Percentiles rank a stretch among this genome's conserved stretches.
Evolutionary conservation across 225 moss, liverwort and hornwort genomes (phyloP).

Genomic region (Straminergon stramineum): DNA sequence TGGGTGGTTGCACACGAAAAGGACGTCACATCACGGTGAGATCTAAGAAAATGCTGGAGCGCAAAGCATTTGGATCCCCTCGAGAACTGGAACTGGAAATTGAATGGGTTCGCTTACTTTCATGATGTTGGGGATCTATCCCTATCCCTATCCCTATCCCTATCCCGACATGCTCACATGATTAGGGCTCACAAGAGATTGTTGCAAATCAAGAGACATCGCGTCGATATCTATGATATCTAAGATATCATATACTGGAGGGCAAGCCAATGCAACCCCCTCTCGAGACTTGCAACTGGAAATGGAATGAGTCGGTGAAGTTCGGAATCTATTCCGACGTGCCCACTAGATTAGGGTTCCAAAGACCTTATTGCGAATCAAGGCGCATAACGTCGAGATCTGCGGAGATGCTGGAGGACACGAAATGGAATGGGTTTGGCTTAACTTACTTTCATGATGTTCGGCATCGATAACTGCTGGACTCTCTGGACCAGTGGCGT

Average conservation of each 20-base stretch:
- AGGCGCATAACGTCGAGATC: background rate
- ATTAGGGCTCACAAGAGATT: background rate
- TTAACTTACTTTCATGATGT: slow-evolving; percentile 5
- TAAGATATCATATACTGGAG: too few species aligned
- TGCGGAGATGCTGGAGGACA: background rate
- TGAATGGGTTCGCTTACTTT: background rate
- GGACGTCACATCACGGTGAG: background rate
- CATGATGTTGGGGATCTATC: background rate
- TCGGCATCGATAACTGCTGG: slow-evolving; percentile 49
- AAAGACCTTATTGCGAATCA: background rate
- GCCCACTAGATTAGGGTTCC: background rate
- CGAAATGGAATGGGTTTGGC: background rate
- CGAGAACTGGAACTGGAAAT: background rate
- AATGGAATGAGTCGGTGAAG: background rate
- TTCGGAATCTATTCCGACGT: background rate
- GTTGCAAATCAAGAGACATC: background rate
- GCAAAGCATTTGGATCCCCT: background rate
- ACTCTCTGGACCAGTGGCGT: slow-evolving; percentile 4
- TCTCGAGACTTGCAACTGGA: background rate
- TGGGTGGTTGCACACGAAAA: background rate
- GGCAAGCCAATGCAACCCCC: background rate
- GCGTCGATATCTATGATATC: background rate
- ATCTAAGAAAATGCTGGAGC: background rate
- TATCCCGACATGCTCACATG: background rate
- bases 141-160: background rate